Conservation (phyloP, 2,329 filamentous ascomycete species). For the Xylariaceae sp. region DNA sequence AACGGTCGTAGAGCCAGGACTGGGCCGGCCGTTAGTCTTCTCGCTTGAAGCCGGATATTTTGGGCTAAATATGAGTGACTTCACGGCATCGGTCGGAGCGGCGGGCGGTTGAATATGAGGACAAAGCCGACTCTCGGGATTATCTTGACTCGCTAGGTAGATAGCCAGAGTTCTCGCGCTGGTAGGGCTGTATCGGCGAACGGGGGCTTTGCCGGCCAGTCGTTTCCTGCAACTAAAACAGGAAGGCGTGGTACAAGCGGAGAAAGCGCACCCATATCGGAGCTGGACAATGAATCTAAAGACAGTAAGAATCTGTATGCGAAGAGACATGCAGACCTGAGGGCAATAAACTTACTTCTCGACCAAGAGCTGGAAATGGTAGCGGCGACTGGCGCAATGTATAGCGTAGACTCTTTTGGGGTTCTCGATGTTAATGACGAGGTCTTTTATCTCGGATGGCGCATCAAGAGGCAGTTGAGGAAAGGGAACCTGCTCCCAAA, state of each 20-base stretch:
- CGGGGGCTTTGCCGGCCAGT: conserved; percentile 65
- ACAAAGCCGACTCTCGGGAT: conserved; percentile 73
- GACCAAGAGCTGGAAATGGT: conserved; percentile 67
- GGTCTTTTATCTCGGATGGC: conserved; percentile 57
- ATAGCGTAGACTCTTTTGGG: conserved; percentile 64
- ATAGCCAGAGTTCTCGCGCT: conserved; percentile 82
- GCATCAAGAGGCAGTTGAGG: conserved; percentile 62
- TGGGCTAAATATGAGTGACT: conserved; percentile 50
- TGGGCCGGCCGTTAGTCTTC: conserved; percentile 4
- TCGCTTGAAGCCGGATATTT: conserved; percentile 35
- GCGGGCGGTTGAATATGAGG: conserved; percentile 49
- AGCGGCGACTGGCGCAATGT: conserved; percentile 61
- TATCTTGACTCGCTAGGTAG: conserved; percentile 78
- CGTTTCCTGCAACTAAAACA: conserved; percentile 80
- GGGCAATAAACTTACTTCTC: conserved; percentile 56
- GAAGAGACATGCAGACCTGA: conserved; percentile 1
- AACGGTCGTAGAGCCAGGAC: neutral
- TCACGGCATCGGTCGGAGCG: conserved; percentile 48
- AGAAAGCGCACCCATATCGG: conserved; percentile 75
- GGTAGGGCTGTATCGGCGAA: conserved; percentile 77
- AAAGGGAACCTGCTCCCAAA: conserved; percentile 66
- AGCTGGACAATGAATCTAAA: conserved; percentile 77
- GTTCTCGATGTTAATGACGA: conserved; percentile 62
- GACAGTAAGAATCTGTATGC: conserved; percentile 22
- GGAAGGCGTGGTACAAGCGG: conserved; percentile 71